Evolutionary conservation across 2,329 filamentous ascomycete species (phyloP), one percentile per base, ranked within the genome.

Genomic region (Ophiosphaerella narmari): DNA sequence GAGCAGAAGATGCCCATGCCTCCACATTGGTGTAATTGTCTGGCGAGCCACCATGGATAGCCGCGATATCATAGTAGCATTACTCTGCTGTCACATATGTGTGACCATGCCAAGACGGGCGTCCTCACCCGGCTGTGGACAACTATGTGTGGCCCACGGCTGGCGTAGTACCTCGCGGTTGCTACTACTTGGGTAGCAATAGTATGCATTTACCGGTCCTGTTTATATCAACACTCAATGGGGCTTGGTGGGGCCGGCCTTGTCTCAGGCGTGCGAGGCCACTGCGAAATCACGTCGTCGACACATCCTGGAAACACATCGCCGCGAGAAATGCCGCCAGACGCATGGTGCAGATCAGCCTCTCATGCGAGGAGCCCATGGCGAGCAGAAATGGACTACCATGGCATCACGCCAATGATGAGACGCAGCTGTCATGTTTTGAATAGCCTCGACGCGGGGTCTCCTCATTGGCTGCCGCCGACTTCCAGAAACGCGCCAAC

Each of bases 241-340:
- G 31, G 52, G 51, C 57, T 46, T 50, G 48, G 52, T 48, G 46
- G 57, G 38, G 50, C 52, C 46, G 41, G 54, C 40, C 48, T 49
- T 46, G 44, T 52, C 45, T 52, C 42, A 39, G 40, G 41, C 54
- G 54, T 46, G 45, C 53, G 55, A 56, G 52, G 57, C 50, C 54
- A 62, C 57, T 54, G 54, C 51, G 57, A 43, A 57, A 46, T 49
- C 54, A 48, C 53, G 57, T 48, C 35, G 57, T 44, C 40, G 16
- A 65, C 61, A 48, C 39, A 69, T 66, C 66, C 65, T 60, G 54
- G 67, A 34, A 46, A 54, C 40, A 56, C 54, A 63, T 66, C 60
- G 52, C 44, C 57, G 57, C 52, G 54, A 55, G 46, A 51, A 46
- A 57, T 59, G 40, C 43, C 49, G 40, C 53, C 46, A 54, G 54